Evolutionary conservation across 345 rosid species (phyloP).

Genomic region (Populus alba): DNA sequence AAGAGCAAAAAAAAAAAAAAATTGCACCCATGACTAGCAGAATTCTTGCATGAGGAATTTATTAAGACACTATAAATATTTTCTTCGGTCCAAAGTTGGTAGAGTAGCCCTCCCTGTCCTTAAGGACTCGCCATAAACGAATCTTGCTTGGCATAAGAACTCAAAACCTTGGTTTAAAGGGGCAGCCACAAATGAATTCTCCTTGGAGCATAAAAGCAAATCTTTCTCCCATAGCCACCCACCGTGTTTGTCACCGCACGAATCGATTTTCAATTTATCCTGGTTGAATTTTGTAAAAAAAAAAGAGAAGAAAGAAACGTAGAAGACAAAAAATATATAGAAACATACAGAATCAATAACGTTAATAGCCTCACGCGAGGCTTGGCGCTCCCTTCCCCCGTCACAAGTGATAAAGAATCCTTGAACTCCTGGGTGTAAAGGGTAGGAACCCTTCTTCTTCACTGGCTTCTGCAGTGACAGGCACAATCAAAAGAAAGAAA

Average conservation of each 20-base stretch:
- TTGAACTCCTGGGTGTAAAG: slow-evolving; percentile 74
- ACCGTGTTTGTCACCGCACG: background rate
- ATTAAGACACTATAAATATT: background rate
- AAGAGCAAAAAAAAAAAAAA: background rate
- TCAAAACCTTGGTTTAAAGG: background rate
- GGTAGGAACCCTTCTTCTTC: slow-evolving; percentile 84
- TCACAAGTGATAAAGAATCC: slow-evolving; percentile 93
- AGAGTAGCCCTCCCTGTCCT: background rate
- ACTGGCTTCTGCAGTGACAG: slow-evolving; percentile 55
- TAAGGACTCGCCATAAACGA: background rate
- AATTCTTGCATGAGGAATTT: background rate
- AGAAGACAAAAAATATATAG: background rate
- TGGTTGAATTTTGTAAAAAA: background rate
- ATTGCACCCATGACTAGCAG: background rate
- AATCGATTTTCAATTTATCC: background rate
- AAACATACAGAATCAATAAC: slow-evolving; percentile 79
- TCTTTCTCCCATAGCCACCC: background rate
- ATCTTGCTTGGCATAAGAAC: background rate
- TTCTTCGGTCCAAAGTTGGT: background rate
- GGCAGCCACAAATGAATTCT: background rate
- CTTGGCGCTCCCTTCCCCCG: slow-evolving; percentile 90
- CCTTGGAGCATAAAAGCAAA: background rate
- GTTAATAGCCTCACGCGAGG: slow-evolving; percentile 72
- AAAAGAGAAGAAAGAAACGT: background rate
- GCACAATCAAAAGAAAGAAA: background rate